phyloP scores from a whole-genome alignment of 495 filamentous ascomycete species.

The Poronia punctata region DNA sequence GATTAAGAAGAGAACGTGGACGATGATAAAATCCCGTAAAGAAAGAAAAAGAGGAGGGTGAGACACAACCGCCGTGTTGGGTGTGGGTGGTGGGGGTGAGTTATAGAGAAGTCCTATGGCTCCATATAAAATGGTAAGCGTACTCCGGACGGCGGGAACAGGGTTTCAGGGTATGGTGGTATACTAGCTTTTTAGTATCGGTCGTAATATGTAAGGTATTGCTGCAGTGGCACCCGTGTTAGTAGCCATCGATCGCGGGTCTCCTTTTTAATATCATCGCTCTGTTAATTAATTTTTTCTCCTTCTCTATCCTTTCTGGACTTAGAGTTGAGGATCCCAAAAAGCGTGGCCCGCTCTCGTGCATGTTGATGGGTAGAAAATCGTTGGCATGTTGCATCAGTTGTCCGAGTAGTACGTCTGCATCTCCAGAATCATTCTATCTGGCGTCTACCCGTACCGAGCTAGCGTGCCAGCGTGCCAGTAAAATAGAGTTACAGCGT shows the following conservation, averaged over 20 bases:
- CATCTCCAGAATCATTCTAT: background rate
- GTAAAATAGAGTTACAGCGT: no score
- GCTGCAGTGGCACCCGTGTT: no score
- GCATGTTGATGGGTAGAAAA: constrained; percentile 20
- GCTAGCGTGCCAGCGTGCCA: background rate
- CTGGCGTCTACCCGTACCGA: constrained; percentile 6
- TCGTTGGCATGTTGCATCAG: constrained; percentile 11
- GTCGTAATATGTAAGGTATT: background rate
- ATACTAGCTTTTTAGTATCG: background rate
- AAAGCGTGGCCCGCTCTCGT: constrained; percentile 21
- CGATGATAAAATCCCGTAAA: constrained; percentile 41
- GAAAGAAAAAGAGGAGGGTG: constrained; percentile 42
- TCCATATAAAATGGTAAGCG: constrained; percentile 7
- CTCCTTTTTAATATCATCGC: constrained; percentile 10
- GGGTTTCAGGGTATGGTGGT: constrained; percentile 12
- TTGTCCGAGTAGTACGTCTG: no score
- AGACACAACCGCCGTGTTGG: constrained; percentile 29
- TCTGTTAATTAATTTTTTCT: constrained; percentile 7
- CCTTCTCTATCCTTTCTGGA: background rate
- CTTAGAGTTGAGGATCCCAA: background rate
- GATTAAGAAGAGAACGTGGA: constrained; percentile 46
- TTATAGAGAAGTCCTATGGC: constrained; percentile 26
- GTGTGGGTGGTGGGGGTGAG: constrained; percentile 37
- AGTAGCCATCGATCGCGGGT: constrained; percentile 7
- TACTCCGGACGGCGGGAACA: constrained; percentile 16